These are phyloP conservation scores for Zygoascus hellenicus DNA, from an alignment of 1,139 yeast genomes.

Conservation along the genomic window DNA sequence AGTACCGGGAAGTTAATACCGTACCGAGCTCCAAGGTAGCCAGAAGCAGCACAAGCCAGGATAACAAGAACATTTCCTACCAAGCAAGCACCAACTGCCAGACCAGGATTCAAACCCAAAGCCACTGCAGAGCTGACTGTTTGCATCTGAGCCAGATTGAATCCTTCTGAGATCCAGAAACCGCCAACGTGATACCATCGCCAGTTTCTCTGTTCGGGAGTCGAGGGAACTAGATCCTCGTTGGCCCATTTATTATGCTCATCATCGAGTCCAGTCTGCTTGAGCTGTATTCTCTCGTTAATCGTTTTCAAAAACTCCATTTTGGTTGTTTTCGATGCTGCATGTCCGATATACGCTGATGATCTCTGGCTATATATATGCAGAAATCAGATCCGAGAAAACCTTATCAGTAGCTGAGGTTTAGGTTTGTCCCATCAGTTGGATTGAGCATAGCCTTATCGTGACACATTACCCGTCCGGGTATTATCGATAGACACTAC, in stretches of 20 bases:
- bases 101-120: slow-evolving; percentile 24
- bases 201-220: slow-evolving; percentile 57
- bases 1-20: slow-evolving; percentile 76
- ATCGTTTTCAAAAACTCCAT: slow-evolving; percentile 1
- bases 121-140: slow-evolving; percentile 24
- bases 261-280: slow-evolving; percentile 6
- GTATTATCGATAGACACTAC: too few relatives aligned
- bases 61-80: slow-evolving; percentile 57
- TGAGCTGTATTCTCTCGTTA: slow-evolving; percentile 5
- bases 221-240: slow-evolving; percentile 63
- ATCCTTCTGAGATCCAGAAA: slow-evolving; percentile 76
- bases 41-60: slow-evolving; percentile 53
- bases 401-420: too few relatives aligned
- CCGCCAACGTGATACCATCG: slow-evolving; percentile 65
- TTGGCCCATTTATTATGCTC: slow-evolving; percentile 13
- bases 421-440: too few relatives aligned
- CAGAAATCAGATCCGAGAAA: too few relatives aligned
- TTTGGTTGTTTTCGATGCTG: neutral
- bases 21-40: slow-evolving; percentile 65
- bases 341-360: too few relatives aligned
- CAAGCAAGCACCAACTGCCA: slow-evolving; percentile 21
- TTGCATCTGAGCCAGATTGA: slow-evolving; percentile 43
- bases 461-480: too few relatives aligned
- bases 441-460: too few relatives aligned
- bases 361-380: too few relatives aligned